Base-by-base conservation (phyloP, 1,284 basidiomycete genomes). In the Ustilago tritici region DNA sequence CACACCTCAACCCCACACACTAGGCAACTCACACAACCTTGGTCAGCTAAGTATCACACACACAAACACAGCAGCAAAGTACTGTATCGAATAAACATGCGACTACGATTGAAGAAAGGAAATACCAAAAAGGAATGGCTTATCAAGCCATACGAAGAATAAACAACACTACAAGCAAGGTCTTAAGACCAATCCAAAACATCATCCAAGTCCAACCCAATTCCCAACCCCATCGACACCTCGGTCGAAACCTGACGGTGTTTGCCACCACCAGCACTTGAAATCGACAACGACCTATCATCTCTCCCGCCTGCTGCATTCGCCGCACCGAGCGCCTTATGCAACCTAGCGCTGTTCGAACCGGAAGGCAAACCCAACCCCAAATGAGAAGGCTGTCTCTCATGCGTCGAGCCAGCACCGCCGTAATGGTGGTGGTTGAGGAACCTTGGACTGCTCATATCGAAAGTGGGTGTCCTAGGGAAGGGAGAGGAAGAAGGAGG, bases 381-480 rank as follows among this genome's bases (percentile, higher is more conserved):
- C 3, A 78, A 61, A 31, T 76, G 74, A 61, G 69, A 71, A 14
- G 67, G 57, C 43, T 68, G 71, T 23, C 75, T 53, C 36, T 78
- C 70, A 50, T 70, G 75, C 7, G 23, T 28, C 23, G 31, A 43
- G n/a, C 43, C 43, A 4, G 63, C 69, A n/a, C 47, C 69, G 14
- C 47, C 59, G 34, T 57, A 53, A 31, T 62, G 63, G 38, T 56
- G 61, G 15, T 66, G 63, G 17, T 32, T 52, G 41, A 69, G 31
- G 57, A 70, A 74, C 4, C 76, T 59, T 28, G 76, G 76, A 59
- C 76, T 77, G 70, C 65, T 60, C 63, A 65, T 60, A 59, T 78
- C 76, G 35, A 78, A 76, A 15, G 78, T 80, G 35, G 78, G 78
- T 14, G 78, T 80, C 19, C 72, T 56, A 31, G 78, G 78, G 69